Base-by-base conservation (phyloP, 2,329 filamentous ascomycete genomes). In the Cladosporium sp. region DNA sequence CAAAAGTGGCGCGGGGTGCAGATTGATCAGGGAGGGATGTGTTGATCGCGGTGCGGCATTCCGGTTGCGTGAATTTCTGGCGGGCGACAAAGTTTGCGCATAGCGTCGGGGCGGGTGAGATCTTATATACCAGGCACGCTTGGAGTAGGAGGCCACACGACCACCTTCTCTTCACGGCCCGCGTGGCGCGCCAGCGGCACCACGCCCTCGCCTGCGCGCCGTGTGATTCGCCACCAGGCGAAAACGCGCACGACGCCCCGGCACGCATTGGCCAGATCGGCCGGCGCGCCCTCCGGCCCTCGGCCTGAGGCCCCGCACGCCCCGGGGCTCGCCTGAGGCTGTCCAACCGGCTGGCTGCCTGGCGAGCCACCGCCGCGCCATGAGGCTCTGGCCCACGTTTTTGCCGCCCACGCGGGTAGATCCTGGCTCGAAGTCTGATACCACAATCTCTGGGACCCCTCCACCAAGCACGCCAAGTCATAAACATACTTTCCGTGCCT, bases 61-160 rank as follows among this genome's bases (percentile, higher is more conserved):
- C 22, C 32, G 34, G 18, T 13, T 31, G 14, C 33, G 43, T 19
- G 31, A 31, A 7, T 34, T 18, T 42, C 13, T 2, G 4, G 11
- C 14, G 5, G 14, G 18, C 31, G 35, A 38, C 40, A 50, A 13
- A 38, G 48, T 50, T 50, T 50, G 48, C 48, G 38, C 18, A 37
- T 10, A 50, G 13, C 32, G 48, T 18, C 32, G 18, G 48, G 6
- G 38, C 48, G 32, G 16, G 43, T 43, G 31, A 40, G 40, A 50
- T 37, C 13, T 7, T 43, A 18, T 18, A 31, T 43, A 32, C 19
- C 19, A 14, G 14, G 16, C 14, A 43, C 41, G 31, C 22, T 16
- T 42, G 9, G 11, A 43, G 42, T 14, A 43, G 19, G 19, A 43
- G 31, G 42, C 19, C 22, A 43, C 42, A 14, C 42, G 42, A 43